phyloP scores from a whole-genome alignment of 139 green algal genomes.

The Chlorella ohadii region DNA sequence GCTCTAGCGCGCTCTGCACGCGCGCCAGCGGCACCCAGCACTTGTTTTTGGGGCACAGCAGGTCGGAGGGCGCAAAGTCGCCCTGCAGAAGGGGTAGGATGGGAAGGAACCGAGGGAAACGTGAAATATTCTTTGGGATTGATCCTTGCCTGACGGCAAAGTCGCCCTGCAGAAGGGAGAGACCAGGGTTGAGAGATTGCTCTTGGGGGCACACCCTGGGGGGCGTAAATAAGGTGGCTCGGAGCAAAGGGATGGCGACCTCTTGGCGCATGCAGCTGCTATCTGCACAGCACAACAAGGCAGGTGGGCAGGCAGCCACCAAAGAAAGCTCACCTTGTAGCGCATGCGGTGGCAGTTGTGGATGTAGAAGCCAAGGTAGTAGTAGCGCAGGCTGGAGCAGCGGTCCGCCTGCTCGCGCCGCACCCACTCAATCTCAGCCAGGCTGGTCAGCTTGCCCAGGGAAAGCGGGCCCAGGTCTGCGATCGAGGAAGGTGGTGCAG shows the following conservation, averaged over 20 bases:
- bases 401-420: slow-evolving; percentile 12
- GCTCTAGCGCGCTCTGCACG: slow-evolving; percentile 20
- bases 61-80: slow-evolving; percentile 87
- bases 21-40: slow-evolving; percentile 63
- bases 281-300: not conserved
- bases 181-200: no score
- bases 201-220: no score
- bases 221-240: no score
- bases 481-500: no score
- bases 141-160: no score
- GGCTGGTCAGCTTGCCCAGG: slow-evolving; percentile 66
- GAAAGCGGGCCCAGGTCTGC: slow-evolving; percentile 63
- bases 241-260: no score
- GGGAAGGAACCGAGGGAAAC: no score
- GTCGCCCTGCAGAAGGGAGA: no score
- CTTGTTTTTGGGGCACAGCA: slow-evolving; percentile 84
- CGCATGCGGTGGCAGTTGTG: slow-evolving; percentile 94
- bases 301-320: not conserved
- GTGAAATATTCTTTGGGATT: no score
- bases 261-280: no score
- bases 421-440: slow-evolving; percentile 88
- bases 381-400: slow-evolving; percentile 75
- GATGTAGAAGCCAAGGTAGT: slow-evolving; percentile 98
- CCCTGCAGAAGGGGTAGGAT: slow-evolving; percentile 55
- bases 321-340: slow-evolving; percentile 62